These are phyloP conservation scores for Sanghuangporus sanghuang DNA, from an alignment of 1,284 basidiomycete species.

Conservation along the genomic window DNA sequence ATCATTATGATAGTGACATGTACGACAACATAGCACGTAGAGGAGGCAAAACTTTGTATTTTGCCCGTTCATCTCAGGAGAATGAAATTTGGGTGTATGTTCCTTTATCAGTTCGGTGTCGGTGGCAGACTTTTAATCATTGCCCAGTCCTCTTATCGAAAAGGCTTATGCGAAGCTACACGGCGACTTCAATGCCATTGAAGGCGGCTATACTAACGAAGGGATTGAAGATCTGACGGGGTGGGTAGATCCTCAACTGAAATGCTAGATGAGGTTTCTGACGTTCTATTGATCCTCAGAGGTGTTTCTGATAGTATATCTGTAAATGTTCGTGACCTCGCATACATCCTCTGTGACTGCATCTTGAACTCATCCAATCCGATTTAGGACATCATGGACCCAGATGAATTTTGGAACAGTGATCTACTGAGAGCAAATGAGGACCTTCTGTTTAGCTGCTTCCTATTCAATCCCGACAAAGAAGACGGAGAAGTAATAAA, in stretches of 20 bases:
- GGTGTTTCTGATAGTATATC: conserved; percentile 39
- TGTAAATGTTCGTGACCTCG: conserved; percentile 29
- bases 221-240: conserved; percentile 48
- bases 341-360: background rate
- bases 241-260: conserved; percentile 22
- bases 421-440: conserved; percentile 31
- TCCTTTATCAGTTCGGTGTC: background rate
- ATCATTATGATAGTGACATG: conserved; percentile 41
- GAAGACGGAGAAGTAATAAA: background rate
- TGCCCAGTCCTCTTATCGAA: conserved; percentile 38
- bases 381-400: conserved; percentile 24
- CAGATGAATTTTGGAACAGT: conserved; percentile 24
- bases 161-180: conserved; percentile 53
- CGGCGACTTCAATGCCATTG: conserved; percentile 39
- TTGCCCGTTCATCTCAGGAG: conserved; percentile 40
- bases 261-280: background rate
- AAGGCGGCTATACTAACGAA: conserved; percentile 36
- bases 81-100: conserved; percentile 45
- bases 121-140: background rate
- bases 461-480: conserved; percentile 21
- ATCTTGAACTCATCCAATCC: background rate
- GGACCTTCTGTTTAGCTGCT: conserved; percentile 44
- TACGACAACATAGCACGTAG: conserved; percentile 42
- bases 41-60: conserved; percentile 44
- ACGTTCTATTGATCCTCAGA: conserved; percentile 22